Percentiles rank a stretch among this genome's conserved stretches.
These are phyloP conservation scores for Sisymbrium irio DNA, from an alignment of 345 rosid species.

Conservation along the genomic window DNA sequence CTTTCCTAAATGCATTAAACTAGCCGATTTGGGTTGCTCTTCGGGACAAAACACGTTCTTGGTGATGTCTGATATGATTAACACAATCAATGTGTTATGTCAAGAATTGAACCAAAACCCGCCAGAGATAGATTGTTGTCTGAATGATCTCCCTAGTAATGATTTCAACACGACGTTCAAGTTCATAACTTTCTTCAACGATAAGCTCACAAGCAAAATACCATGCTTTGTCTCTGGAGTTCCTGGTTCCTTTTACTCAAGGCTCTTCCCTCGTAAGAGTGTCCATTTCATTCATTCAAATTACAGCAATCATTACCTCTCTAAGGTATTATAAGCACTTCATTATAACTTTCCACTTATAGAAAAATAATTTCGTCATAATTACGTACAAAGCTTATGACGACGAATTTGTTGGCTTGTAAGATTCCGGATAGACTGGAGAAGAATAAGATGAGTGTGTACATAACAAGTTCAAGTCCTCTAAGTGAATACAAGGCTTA, in stretches of 20 bases:
- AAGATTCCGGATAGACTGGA: constrained; percentile 33
- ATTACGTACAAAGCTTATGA: neutral
- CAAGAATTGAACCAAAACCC: neutral
- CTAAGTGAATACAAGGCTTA: constrained; percentile 36
- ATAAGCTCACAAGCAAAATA: neutral
- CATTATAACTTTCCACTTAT: neutral
- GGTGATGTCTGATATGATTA: constrained; percentile 20
- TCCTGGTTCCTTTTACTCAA: constrained; percentile 53
- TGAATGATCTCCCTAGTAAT: constrained; percentile 48
- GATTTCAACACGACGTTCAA: constrained; percentile 44
- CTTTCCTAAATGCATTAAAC: constrained; percentile 24
- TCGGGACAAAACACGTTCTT: constrained; percentile 48
- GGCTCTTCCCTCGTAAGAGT: constrained; percentile 40
- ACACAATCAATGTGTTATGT: constrained; percentile 10
- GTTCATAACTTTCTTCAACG: constrained; percentile 17
- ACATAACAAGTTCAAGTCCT: constrained; percentile 38
- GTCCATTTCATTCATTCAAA: constrained; percentile 42
- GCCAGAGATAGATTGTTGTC: constrained; percentile 37
- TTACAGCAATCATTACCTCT: constrained; percentile 43
- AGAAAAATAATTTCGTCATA: neutral
- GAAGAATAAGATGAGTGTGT: constrained; percentile 25
- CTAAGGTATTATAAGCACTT: constrained; percentile 29
- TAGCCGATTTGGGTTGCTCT: constrained; percentile 52
- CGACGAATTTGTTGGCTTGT: neutral
- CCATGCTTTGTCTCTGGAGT: constrained; percentile 38